Conservation (phyloP, 176 grass and related monocot genomes). For the Thalia dealbata region DNA sequence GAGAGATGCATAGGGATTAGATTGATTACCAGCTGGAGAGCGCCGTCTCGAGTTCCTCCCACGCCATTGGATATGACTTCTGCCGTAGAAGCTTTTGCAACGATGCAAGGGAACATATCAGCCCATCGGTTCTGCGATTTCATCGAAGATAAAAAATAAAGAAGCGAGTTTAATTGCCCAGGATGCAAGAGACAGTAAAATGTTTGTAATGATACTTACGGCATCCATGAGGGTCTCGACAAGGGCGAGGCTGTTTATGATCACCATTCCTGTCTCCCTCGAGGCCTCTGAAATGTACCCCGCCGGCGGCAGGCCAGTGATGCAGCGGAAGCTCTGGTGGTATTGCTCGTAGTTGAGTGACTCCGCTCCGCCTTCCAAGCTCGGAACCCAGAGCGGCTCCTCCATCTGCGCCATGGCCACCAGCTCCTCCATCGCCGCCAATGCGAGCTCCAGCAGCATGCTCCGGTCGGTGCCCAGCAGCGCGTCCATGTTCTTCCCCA, state of each 20-base stretch:
- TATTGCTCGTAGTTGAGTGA: constrained; percentile 74
- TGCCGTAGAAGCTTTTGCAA: constrained; percentile 52
- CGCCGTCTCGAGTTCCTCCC: constrained; percentile 72
- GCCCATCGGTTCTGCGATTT: constrained; percentile 46
- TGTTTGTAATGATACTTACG: constrained; percentile 15
- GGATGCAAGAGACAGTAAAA: too few species aligned
- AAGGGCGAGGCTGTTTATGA: constrained; percentile 58
- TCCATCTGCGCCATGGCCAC: constrained; percentile 70
- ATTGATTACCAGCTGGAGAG: constrained; percentile 74
- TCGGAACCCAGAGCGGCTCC: constrained; percentile 59
- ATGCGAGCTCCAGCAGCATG: constrained; percentile 58
- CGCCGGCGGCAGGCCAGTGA: constrained; percentile 34
- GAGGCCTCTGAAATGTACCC: constrained; percentile 62
- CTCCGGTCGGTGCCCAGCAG: constrained; percentile 35
- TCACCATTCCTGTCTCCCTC: constrained; percentile 56
- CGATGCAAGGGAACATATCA: constrained; percentile 90
- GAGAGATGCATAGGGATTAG: too few species aligned
- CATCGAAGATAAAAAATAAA: background rate
- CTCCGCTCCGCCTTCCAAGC: constrained; percentile 29
- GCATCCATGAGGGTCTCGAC: constrained; percentile 87
- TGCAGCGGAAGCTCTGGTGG: constrained; percentile 33
- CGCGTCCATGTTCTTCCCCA: constrained; percentile 21
- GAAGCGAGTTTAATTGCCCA: too few species aligned
- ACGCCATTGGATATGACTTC: constrained; percentile 78
- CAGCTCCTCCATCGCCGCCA: constrained; percentile 92